These are phyloP conservation scores for Aspergillus viridinutans DNA, from an alignment of 2,329 filamentous ascomycete genomes.

Conservation along the genomic window DNA sequence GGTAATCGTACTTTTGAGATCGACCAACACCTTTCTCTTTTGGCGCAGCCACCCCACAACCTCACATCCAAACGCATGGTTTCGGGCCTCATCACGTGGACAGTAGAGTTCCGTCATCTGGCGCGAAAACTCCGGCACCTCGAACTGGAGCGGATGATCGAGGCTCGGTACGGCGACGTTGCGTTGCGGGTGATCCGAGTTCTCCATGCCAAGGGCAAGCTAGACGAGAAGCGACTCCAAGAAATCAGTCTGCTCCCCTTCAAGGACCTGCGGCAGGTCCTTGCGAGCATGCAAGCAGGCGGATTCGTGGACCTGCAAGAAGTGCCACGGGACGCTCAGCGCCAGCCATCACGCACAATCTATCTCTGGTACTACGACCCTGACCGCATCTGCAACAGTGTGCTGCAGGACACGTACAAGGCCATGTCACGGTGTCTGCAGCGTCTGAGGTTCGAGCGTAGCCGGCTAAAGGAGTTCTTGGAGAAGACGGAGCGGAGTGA, in stretches of 20 bases:
- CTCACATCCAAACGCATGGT: conserved; percentile 34
- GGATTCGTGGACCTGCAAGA: conserved; percentile 91
- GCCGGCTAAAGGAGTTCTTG: conserved; percentile 67
- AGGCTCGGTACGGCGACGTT: conserved; percentile 68
- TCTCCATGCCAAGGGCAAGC: conserved; percentile 77
- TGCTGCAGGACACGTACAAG: conserved; percentile 83
- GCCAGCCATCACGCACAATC: conserved; percentile 75
- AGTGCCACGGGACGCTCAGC: conserved; percentile 80
- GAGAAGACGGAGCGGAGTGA: conserved; percentile 80
- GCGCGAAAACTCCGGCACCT: conserved; percentile 66
- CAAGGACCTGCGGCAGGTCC: conserved; percentile 76
- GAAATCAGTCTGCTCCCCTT: conserved; percentile 78
- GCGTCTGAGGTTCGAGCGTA: conserved; percentile 70
- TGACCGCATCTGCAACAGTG: conserved; percentile 63
- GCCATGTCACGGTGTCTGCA: conserved; percentile 82
- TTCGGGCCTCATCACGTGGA: conserved; percentile 68
- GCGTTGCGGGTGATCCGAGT: conserved; percentile 83
- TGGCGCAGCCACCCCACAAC: conserved; percentile 38
- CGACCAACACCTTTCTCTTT: conserved; percentile 47
- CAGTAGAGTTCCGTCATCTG: conserved; percentile 73
- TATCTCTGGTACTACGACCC: conserved; percentile 91
- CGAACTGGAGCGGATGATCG: conserved; percentile 78
- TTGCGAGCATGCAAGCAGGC: conserved; percentile 79
- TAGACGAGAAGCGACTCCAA: conserved; percentile 89
- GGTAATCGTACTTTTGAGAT: conserved; percentile 31